phyloP scores from a whole-genome alignment of 495 filamentous ascomycete species.

The Aspergillus cavernicola region DNA sequence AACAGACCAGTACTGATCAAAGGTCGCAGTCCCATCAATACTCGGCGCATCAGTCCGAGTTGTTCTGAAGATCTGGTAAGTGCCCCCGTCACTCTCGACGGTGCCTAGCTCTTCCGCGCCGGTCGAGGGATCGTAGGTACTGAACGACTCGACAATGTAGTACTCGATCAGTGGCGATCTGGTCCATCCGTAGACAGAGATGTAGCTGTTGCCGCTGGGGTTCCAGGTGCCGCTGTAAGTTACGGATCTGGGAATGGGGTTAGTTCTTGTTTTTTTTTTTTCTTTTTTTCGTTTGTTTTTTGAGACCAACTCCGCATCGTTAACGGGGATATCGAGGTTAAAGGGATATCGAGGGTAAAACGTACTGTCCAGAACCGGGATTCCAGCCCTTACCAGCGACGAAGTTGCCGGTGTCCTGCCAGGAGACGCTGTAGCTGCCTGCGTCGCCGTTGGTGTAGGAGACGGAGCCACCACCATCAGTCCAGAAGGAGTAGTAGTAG shows the following conservation, averaged over 20 bases:
- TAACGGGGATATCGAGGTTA: too few species aligned
- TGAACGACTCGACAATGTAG: conserved; percentile 60
- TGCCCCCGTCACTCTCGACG: conserved; percentile 54
- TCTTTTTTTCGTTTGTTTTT: too few species aligned
- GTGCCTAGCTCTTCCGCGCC: conserved; percentile 49
- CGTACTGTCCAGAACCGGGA: conserved; percentile 42
- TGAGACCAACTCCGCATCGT: too few species aligned
- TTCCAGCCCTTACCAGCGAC: conserved; percentile 63
- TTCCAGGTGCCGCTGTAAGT: conserved; percentile 53
- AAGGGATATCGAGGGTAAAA: not conserved
- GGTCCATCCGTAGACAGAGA: conserved; percentile 63
- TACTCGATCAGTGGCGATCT: conserved; percentile 59
- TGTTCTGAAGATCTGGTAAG: conserved; percentile 61
- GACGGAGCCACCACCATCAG: conserved; percentile 49
- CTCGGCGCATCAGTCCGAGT: conserved; percentile 57
- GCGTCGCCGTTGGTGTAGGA: conserved; percentile 53
- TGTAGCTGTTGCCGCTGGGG: conserved; percentile 56
- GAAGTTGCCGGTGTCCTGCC: conserved; percentile 14
- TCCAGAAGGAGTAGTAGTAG: conserved; percentile 64
- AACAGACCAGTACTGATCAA: conserved; percentile 61
- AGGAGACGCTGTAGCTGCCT: too few species aligned
- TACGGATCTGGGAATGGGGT: conserved; percentile 38
- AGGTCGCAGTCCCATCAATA: conserved; percentile 56
- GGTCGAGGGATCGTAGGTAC: conserved; percentile 49
- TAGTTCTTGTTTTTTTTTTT: too few species aligned